Conservation (phyloP, 306 rosid species). For the Cicer arietinum region DNA sequence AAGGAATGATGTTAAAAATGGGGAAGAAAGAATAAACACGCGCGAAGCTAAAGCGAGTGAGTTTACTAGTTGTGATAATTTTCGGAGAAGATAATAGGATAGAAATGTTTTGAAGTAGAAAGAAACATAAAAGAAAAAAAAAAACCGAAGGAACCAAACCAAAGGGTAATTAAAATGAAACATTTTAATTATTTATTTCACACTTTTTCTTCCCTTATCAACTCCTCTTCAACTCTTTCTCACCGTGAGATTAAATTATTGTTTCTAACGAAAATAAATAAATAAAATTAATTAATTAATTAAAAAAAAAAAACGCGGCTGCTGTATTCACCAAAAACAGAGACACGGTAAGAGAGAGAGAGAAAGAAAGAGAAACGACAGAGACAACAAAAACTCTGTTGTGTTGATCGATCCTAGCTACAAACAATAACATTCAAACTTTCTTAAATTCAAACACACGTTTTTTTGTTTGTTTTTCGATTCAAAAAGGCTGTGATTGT, state of each 20-base stretch:
- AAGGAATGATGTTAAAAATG: background rate
- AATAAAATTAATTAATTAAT: conserved; percentile 38
- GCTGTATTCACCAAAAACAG: conserved; percentile 73
- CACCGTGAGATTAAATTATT: conserved; percentile 20
- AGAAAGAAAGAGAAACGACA: conserved; percentile 45
- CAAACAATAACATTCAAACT: conserved; percentile 43
- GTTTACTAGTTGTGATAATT: background rate
- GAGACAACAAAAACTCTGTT: conserved; percentile 41
- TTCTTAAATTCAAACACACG: conserved; percentile 28
- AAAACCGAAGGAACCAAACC: background rate
- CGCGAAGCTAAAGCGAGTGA: conserved; percentile 27
- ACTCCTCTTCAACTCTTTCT: conserved; percentile 19
- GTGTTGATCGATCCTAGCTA: conserved; percentile 58
- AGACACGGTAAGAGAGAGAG: conserved; percentile 51
- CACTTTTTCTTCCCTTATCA: conserved; percentile 37
- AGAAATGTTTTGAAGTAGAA: conserved; percentile 29
- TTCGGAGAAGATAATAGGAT: conserved; percentile 20
- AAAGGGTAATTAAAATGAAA: conserved; percentile 33
- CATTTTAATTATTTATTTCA: background rate
- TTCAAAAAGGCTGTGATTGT: conserved; percentile 20
- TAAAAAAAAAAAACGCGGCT: conserved; percentile 61
- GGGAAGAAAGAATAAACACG: conserved; percentile 8
- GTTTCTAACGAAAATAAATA: conserved; percentile 37
- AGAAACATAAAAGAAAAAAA: conserved; percentile 12
- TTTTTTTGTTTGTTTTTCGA: conserved; percentile 7